These are phyloP conservation scores for Hygrophorus pudorinus DNA, from an alignment of 768 basidiomycete species.

Conservation along the genomic window DNA sequence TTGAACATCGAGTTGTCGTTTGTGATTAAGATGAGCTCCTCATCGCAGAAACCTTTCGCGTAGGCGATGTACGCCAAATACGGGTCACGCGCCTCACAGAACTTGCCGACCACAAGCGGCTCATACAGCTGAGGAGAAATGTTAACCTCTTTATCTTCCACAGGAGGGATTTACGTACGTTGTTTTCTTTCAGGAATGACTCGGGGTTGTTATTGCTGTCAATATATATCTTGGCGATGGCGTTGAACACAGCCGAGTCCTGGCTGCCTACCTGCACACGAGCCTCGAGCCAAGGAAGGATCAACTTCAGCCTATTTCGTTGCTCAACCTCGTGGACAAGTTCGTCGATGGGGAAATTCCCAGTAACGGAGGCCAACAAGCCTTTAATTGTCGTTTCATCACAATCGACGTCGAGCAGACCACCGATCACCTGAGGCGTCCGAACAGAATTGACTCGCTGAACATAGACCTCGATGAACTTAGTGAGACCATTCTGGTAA, in stretches of 20 bases:
- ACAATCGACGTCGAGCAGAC: constrained; percentile 94
- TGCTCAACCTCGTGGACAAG: constrained; percentile 96
- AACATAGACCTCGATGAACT: constrained; percentile 99
- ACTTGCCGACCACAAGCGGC: constrained; percentile 94
- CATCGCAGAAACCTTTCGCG: constrained; percentile 97
- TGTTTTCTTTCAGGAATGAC: constrained; percentile 96
- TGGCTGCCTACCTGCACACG: constrained; percentile 90
- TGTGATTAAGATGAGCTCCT: constrained; percentile 92
- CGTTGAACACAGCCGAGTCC: constrained; percentile 92
- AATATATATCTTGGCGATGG: constrained; percentile 96
- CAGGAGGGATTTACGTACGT: constrained; percentile 41
- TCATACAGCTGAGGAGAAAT: constrained; percentile 69
- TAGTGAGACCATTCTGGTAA: constrained; percentile 92
- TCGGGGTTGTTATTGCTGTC: constrained; percentile 99
- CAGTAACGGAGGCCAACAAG: constrained; percentile 87
- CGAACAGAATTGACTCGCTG: constrained; percentile 96
- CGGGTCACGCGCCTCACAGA: constrained; percentile 97
- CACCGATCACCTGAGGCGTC: constrained; percentile 95
- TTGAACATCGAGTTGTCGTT: constrained; percentile 99
- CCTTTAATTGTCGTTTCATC: constrained; percentile 94
- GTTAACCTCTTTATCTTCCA: constrained; percentile 8
- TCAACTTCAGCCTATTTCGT: constrained; percentile 91
- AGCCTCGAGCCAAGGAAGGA: constrained; percentile 94
- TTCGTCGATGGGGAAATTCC: constrained; percentile 96
- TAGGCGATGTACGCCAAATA: constrained; percentile 99